Base-by-base conservation (phyloP, 2,329 filamentous ascomycete genomes). In the Botrytis porri region DNA sequence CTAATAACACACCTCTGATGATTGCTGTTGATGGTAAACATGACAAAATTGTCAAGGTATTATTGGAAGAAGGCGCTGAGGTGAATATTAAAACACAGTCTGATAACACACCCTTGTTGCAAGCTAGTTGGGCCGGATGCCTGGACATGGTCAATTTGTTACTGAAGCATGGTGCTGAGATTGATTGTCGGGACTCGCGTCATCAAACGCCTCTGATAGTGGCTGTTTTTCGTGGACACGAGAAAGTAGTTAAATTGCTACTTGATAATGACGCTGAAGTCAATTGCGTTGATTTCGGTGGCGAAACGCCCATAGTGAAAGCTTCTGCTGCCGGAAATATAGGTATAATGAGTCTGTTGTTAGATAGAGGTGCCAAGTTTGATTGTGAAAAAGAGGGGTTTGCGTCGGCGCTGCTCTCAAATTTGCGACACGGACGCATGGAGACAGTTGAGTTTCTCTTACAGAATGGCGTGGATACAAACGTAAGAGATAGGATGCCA, bases 91-190 rank as follows among this genome's bases (percentile, higher is more conserved):
- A 7, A 22, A 12, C 20, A 35, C 35, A 4, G 3, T n/a, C 20
- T 61, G 74, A 35, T 65, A 7, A 14, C 69, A 14, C 25, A 75
- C 76, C 32, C 66, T 69, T 43, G 16, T 22, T n/a, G 29, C 4
- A 25, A 16, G 71, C 76, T 37, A 69, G 67, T 51, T 7, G 9
- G 29, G 25, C 16, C 2, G 71, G 73, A 20, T 20, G 73, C 8
- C 62, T 70, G 41, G 64, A 16, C 32, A 66, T 77, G 32, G 74
- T 77, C 1, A 70, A 73, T 37, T 29, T 75, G 14, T 70, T 79
- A 18, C 57, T 76, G 18, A 35, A 73, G 6, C 20, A 73, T n/a
- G 16, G 39, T 14, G 16, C 20, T n/a, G 2, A 20, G 7, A 22
- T 60, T 9, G n/a, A 60, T 14, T 12, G 1, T 9, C 20, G 43